A percentile compares a stretch with the other conserved stretches of the same genome.
Evolutionary conservation across 2,329 filamentous ascomycete genomes (phyloP).

Genomic region (Coniochaeta sp.): DNA sequence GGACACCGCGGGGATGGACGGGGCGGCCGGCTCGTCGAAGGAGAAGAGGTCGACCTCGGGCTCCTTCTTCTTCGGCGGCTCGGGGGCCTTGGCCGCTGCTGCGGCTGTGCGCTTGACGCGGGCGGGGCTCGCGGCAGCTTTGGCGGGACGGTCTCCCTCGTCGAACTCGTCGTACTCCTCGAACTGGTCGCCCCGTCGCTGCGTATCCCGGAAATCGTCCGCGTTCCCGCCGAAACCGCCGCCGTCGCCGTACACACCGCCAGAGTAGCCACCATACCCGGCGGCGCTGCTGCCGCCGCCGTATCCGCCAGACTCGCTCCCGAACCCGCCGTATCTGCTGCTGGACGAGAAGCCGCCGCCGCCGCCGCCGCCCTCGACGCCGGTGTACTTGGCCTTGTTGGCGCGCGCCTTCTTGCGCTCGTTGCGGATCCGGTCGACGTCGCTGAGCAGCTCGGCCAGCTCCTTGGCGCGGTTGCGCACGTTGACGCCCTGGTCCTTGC

Average conservation of each 20-base stretch:
- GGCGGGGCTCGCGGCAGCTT: conserved; percentile 35
- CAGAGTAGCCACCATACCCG: conserved; percentile 52
- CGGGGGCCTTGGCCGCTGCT: conserved; percentile 44
- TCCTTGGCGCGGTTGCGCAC: conserved; percentile 96
- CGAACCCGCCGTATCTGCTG: conserved; percentile 79
- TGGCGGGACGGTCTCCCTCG: conserved; percentile 51
- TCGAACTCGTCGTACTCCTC: conserved; percentile 98
- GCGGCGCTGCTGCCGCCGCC: conserved; percentile 47
- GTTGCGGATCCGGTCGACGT: conserved; percentile 78
- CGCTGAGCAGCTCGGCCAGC: conserved; percentile 83
- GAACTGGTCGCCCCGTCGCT: conserved; percentile 65
- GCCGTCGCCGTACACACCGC: conserved; percentile 87
- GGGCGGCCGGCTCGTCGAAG: conserved; percentile 69
- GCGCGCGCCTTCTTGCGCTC: conserved; percentile 84
- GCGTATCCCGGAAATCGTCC: conserved; percentile 61
- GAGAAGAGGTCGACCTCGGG: conserved; percentile 91
- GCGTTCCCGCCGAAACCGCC: conserved; percentile 81
- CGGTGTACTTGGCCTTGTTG: conserved; percentile 91
- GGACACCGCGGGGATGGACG: conserved; percentile 35
- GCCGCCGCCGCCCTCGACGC: conserved; percentile 76
- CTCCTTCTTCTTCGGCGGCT: conserved; percentile 72
- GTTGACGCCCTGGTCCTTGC: conserved; percentile 97
- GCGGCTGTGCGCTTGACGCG: conserved; percentile 38
- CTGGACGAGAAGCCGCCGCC: conserved; percentile 49
- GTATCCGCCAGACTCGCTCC: conserved; percentile 73